Evolutionary conservation across 768 basidiomycete genomes (phyloP), one percentile per base, ranked within the genome.

Genomic region (Boletus vermiculosoides): DNA sequence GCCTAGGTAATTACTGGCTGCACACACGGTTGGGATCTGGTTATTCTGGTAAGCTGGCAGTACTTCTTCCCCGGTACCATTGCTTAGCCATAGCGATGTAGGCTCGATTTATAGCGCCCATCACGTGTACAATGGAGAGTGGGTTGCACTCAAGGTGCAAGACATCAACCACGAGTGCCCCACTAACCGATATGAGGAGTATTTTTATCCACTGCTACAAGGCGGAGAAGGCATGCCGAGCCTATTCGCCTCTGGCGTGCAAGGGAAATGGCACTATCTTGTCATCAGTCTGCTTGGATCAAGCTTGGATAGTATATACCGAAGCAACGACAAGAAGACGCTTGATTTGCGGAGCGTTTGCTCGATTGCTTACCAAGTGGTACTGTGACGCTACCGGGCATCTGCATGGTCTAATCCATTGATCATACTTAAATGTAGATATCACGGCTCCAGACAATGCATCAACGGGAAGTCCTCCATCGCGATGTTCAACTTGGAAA

Each of bases 401-500:
- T 52, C 23, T 16, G 37, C 41, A 50, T 37, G 44, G 16, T 52
- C 28, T 25, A 25, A 45, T 54, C n/a, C 41, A 55, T 63, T 59
- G 46, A 55, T 57, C 54, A 30, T 31, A 40, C n/a, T 18, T 18
- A 34, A 37, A 48, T 52, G 23, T 66, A 91, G 89, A 90, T 91
- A 55, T 66, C 79, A 52, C 75, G 90, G 37, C 76, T 92, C n/a
- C 83, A 86, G 60, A 83, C 82, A 51, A 90, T 92, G 88, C 89
- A 92, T 67, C 74, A 76, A 12, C 80, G 83, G 31, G 89, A 88
- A 13, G 77, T 92, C 36, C 75, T 91, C 31, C 89, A 91, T 65
- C 82, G 89, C 9, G 89, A 92, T 59, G 85, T 92, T 49, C 89
- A 92, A 59, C 80, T 90, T 8, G 89, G 90, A 2, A 92, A 92